Conservation (phyloP, 176 grass and related monocot genomes). For the Phragmites australis region DNA sequence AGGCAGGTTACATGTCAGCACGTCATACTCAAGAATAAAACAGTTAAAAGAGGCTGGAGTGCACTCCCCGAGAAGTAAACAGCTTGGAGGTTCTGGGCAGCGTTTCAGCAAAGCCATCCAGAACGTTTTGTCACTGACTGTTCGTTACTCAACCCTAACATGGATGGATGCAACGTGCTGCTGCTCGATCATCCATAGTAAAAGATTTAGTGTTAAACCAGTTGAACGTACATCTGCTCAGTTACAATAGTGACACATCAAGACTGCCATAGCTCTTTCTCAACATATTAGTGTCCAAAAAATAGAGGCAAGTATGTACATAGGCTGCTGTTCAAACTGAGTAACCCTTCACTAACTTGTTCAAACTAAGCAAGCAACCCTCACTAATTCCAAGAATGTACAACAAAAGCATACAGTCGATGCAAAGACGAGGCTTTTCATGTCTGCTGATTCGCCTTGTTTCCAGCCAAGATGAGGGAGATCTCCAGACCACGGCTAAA, state of each 20-base stretch:
- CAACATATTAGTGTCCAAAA: neutral
- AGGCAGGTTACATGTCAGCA: too few species aligned
- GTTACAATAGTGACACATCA: conserved; percentile 18
- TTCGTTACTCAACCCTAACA: too few species aligned
- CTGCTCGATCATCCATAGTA: too few species aligned
- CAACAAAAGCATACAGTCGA: neutral
- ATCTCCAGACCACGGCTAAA: conserved; percentile 95
- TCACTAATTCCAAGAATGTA: neutral
- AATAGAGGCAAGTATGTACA: conserved; percentile 26
- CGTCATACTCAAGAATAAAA: too few species aligned
- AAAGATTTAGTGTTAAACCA: too few species aligned
- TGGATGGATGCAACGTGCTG: too few species aligned
- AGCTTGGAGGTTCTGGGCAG: too few species aligned
- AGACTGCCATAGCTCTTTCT: neutral
- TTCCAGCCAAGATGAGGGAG: conserved; percentile 94
- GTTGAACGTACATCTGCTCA: neutral
- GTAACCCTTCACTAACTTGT: neutral
- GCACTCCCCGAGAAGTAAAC: too few species aligned
- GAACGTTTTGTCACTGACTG: too few species aligned
- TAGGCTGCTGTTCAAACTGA: neutral
- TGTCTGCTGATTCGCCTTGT: conserved; percentile 78
- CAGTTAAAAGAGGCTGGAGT: too few species aligned
- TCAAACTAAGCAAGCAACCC: neutral
- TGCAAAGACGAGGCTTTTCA: neutral
- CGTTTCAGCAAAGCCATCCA: too few species aligned